Base-by-base conservation (phyloP, 257 asterid species). In the Solanum raphanifolium region DNA sequence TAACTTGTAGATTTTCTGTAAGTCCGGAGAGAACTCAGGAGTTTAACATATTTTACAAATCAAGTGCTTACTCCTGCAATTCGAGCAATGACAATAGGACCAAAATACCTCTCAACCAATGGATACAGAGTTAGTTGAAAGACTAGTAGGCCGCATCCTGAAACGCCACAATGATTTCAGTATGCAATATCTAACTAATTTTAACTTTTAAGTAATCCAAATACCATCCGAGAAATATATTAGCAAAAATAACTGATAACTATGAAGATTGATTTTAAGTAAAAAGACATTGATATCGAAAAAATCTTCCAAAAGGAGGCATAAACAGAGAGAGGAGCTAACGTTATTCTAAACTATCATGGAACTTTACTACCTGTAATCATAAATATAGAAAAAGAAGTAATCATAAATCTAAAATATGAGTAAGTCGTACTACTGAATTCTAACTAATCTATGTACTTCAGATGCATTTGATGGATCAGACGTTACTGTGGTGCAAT, bases 111-210 rank as follows among this genome's bases (percentile, higher is more conserved):
- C 93, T 94, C 96, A 29, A 90, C 87, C 87, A 90, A 83, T 75
- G 98, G 92, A 85, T 95, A 96, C 8, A 95, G 27, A 48, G 91
- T 88, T 60, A 95, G 94, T 92, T 96, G 98, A 92, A 92, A 94
- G 89, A 94, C 31, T 74, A 96, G 86, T 93, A 96, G 93, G 15
- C 97, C 96, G 84, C 90, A 90, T 43, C 99, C 99, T 95, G 94
- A 89, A 91, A 31, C 74, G 58, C 52, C 25, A 83, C 74, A 16
- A 68, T 86, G 15, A 55, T 10, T 39, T 83, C 36, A 71, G 46
- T 21, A 83, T 10, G 65, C 10, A 86, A 55, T 29, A 32, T 21
- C 52, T 43, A 43, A 43, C 52, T 12, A 43, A 43, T 43, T 43
- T 43, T 43, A 43, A 43, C 52, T 43, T 43, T 13, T 43, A 43